Evolutionary conservation across 768 basidiomycete species (phyloP).

Genomic region (Psilocybe tampanensis): DNA sequence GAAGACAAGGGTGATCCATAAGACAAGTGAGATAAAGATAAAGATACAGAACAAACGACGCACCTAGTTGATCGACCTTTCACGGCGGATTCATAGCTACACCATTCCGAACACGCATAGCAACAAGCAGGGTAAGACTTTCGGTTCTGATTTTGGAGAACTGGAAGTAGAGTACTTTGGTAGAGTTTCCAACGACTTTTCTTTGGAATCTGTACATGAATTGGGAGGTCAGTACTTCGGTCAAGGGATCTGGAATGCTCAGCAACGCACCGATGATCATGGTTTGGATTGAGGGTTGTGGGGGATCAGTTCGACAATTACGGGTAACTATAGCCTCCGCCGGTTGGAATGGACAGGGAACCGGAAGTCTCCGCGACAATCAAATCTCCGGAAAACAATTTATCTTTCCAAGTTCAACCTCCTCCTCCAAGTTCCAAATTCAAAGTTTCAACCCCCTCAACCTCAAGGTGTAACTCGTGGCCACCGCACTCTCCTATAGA

Average conservation of each 20-base stretch:
- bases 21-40: neutral
- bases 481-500: too few species aligned
- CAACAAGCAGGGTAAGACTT: conserved; percentile 1
- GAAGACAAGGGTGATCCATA: neutral
- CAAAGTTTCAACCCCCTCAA: too few species aligned
- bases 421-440: too few species aligned
- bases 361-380: neutral
- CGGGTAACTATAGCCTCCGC: neutral
- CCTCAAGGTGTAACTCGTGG: too few species aligned
- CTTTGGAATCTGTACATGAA: conserved; percentile 8
- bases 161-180: conserved; percentile 8
- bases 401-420: too few species aligned
- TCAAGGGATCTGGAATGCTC: neutral
- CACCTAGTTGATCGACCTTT: neutral
- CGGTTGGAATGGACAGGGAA: neutral
- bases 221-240: neutral
- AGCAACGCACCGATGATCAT: conserved; percentile 3
- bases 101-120: too few species aligned
- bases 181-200: conserved; percentile 7
- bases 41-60: neutral
- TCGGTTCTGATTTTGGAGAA: neutral
- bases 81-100: conserved; percentile 11
- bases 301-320: too few species aligned
- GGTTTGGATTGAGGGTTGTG: too few species aligned
- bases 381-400: neutral